Evolutionary conservation across 257 asterid species (phyloP).

Genomic region (Rehmannia glutinosa): DNA sequence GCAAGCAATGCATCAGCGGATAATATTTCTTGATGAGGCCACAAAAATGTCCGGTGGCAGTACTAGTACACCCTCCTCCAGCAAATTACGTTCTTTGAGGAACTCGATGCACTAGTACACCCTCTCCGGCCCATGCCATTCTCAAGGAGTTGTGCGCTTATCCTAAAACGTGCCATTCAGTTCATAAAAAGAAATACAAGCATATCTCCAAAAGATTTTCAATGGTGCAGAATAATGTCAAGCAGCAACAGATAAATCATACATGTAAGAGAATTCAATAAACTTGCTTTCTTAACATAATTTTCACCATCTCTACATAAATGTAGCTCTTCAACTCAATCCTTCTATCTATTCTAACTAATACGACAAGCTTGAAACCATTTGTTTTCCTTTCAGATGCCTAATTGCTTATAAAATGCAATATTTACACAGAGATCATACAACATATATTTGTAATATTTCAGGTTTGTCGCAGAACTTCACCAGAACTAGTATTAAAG

Average conservation of each 20-base stretch:
- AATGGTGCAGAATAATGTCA: constrained; percentile 4
- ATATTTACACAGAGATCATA: too few species aligned
- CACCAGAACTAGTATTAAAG: too few species aligned
- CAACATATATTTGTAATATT: too few species aligned
- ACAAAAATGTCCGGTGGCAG: constrained; percentile 37
- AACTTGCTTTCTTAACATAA: neutral
- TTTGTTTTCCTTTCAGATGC: too few species aligned
- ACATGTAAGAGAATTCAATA: neutral
- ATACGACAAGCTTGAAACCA: too few species aligned
- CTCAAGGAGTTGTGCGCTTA: constrained; percentile 36
- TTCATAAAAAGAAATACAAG: constrained; percentile 29
- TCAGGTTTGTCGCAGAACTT: too few species aligned
- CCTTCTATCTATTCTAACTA: too few species aligned
- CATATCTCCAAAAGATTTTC: constrained; percentile 5
- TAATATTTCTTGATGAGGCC: constrained; percentile 25
- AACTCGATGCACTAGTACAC: constrained; percentile 46
- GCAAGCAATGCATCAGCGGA: constrained; percentile 20
- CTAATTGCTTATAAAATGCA: too few species aligned
- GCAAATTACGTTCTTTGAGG: constrained; percentile 29
- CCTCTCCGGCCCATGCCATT: constrained; percentile 38
- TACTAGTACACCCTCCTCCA: constrained; percentile 44
- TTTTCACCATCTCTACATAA: neutral
- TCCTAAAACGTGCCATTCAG: constrained; percentile 44
- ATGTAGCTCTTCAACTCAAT: neutral
- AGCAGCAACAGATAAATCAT: constrained; percentile 10